Conservation (phyloP, 306 rosid genomes). For the Castanopsis chinensis region DNA sequence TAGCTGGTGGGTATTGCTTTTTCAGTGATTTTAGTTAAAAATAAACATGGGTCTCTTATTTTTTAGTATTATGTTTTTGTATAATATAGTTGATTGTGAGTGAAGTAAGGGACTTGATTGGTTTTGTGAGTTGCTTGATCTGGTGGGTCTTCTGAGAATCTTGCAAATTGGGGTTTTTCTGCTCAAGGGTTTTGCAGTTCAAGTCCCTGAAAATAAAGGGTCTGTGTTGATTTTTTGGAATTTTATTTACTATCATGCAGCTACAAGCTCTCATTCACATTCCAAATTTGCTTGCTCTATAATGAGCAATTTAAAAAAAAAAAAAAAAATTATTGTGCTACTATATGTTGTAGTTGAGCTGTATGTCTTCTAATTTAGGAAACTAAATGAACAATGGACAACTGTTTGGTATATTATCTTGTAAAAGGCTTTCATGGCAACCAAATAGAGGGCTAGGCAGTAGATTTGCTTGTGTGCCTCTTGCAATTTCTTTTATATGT, state of each 20-base stretch:
- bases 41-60: not conserved
- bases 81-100: conserved; percentile 4
- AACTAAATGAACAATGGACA: not conserved
- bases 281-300: conserved; percentile 4
- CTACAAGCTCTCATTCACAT: conserved; percentile 11
- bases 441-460: not conserved
- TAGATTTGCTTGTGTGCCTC: not conserved
- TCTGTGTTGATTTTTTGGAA: not conserved
- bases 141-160: conserved; percentile 18
- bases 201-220: conserved; percentile 11
- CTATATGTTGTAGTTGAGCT: not conserved
- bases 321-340: not conserved
- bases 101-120: conserved; percentile 23
- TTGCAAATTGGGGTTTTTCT: conserved; percentile 20
- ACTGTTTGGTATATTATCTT: not conserved
- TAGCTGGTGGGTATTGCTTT: conserved; percentile 13
- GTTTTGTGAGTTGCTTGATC: conserved; percentile 20
- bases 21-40: not conserved
- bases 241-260: conserved; percentile 1
- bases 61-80: not conserved
- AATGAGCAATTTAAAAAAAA: not conserved
- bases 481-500: not conserved
- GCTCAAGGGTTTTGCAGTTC: conserved; percentile 14
- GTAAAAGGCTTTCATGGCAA: not conserved
- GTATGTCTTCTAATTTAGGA: not conserved